A percentile compares a stretch with the other conserved stretches of the same genome.
Conservation (phyloP, 2,329 filamentous ascomycete species). For the Aspergillus sergii region DNA sequence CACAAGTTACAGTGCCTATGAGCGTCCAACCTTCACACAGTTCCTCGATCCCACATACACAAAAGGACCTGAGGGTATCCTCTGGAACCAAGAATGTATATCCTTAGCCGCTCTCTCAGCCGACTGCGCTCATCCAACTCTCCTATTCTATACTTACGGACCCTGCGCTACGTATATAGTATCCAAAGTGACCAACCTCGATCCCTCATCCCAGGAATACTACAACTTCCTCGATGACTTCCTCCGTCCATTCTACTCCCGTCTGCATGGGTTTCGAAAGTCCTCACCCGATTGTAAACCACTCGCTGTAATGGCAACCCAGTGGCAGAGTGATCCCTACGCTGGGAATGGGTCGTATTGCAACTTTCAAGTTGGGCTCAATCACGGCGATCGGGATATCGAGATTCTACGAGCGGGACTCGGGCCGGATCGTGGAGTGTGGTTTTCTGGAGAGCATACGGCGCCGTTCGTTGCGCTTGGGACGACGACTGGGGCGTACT, state of each 20-base stretch:
- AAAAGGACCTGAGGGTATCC: conserved; percentile 58
- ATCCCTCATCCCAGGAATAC: conserved; percentile 49
- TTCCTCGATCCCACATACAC: conserved; percentile 75
- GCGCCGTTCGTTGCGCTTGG: conserved; percentile 86
- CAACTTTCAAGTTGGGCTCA: conserved; percentile 79
- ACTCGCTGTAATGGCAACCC: conserved; percentile 65
- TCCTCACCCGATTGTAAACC: conserved; percentile 63
- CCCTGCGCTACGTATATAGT: conserved; percentile 46
- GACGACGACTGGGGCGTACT: conserved; percentile 87
- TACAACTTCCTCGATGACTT: conserved; percentile 63
- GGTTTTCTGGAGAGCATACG: conserved; percentile 90
- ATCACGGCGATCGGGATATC: conserved; percentile 72
- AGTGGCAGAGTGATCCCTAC: conserved; percentile 76
- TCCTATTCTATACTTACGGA: conserved; percentile 71
- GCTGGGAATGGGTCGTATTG: conserved; percentile 81
- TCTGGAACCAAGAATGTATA: conserved; percentile 76
- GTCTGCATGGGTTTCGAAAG: conserved; percentile 65
- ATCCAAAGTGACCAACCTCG: conserved; percentile 30
- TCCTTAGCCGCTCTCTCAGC: conserved; percentile 70
- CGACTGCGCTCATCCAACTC: conserved; percentile 69
- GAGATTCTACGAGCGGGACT: conserved; percentile 58
- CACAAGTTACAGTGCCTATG: conserved; percentile 31
- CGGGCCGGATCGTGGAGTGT: conserved; percentile 64
- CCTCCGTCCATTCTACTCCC: conserved; percentile 77
- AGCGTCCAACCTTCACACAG: conserved; percentile 68